Evolutionary conservation across 768 basidiomycete genomes (phyloP).

Genomic region (Auricularia sp.): DNA sequence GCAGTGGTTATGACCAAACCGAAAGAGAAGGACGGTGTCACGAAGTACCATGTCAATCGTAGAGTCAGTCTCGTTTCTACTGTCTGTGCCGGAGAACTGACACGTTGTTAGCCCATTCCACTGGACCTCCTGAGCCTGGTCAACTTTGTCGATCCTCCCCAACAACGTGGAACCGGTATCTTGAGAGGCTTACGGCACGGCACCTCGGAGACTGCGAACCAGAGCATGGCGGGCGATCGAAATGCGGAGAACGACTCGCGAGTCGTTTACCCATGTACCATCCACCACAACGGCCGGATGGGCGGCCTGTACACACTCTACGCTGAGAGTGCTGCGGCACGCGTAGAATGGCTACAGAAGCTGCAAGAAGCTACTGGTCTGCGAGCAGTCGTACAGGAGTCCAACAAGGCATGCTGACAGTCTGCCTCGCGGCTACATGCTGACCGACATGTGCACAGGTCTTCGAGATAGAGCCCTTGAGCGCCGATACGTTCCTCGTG

Average conservation of each 20-base stretch:
- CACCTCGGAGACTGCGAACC: constrained; percentile 20
- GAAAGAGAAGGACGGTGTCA: constrained; percentile 65
- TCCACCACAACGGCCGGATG: constrained; percentile 80
- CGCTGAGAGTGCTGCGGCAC: constrained; percentile 66
- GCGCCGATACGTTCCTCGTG: constrained; percentile 78
- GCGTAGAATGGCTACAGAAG: constrained; percentile 83
- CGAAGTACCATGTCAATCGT: constrained; percentile 71
- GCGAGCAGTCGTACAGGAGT: constrained; percentile 80
- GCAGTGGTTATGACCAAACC: constrained; percentile 84
- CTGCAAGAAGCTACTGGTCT: constrained; percentile 81
- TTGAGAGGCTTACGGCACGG: constrained; percentile 47
- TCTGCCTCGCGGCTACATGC: background rate
- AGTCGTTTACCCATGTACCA: constrained; percentile 76
- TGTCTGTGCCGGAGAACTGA: background rate
- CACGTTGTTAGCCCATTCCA: constrained; percentile 65
- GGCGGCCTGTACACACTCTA: constrained; percentile 84
- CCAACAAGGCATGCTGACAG: constrained; percentile 49
- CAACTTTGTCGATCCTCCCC: constrained; percentile 71
- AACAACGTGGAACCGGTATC: constrained; percentile 64
- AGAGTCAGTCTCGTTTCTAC: constrained; percentile 39
- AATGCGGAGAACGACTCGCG: constrained; percentile 52
- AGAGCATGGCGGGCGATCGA: constrained; percentile 13
- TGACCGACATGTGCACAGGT: constrained; percentile 29
- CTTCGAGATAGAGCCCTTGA: constrained; percentile 86
- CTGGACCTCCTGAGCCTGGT: constrained; percentile 81